Evolutionary conservation across 441 rosid genomes (phyloP).

Genomic region (Populus hybrid): DNA sequence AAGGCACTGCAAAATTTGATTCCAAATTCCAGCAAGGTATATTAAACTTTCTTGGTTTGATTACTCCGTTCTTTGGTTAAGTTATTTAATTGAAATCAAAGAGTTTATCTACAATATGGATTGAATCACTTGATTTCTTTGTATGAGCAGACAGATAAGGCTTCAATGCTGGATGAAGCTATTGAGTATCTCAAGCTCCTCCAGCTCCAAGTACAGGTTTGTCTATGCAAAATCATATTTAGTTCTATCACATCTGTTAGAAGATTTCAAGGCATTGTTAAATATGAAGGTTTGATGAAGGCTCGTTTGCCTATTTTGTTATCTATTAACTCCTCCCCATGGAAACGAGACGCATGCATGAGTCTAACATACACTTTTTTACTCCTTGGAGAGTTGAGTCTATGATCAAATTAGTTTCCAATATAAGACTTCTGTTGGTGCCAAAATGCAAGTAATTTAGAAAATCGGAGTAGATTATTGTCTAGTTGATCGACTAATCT

Average conservation of each 20-base stretch:
- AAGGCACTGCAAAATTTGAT: constrained; percentile 80
- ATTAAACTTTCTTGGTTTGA: background rate
- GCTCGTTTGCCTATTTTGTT: background rate
- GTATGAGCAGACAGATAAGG: constrained; percentile 60
- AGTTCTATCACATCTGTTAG: background rate
- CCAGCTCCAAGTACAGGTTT: constrained; percentile 77
- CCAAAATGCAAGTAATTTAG: background rate
- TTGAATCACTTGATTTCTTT: constrained; percentile 4
- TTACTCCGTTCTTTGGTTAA: background rate
- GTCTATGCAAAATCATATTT: background rate
- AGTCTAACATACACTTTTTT: background rate
- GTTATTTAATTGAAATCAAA: background rate
- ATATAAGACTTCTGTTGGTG: background rate
- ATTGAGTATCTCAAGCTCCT: constrained; percentile 77
- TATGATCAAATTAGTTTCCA: background rate
- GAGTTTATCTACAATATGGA: background rate
- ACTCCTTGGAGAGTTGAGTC: background rate
- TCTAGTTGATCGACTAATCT: background rate
- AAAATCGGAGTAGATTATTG: background rate
- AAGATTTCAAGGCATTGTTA: background rate
- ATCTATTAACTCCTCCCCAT: background rate
- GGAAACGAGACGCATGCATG: background rate
- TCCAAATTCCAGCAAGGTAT: constrained; percentile 89
- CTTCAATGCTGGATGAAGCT: constrained; percentile 79
- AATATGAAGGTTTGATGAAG: background rate